Base-by-base conservation (phyloP, 1,139 yeast genomes). In the Yamadazyma aaseri region DNA sequence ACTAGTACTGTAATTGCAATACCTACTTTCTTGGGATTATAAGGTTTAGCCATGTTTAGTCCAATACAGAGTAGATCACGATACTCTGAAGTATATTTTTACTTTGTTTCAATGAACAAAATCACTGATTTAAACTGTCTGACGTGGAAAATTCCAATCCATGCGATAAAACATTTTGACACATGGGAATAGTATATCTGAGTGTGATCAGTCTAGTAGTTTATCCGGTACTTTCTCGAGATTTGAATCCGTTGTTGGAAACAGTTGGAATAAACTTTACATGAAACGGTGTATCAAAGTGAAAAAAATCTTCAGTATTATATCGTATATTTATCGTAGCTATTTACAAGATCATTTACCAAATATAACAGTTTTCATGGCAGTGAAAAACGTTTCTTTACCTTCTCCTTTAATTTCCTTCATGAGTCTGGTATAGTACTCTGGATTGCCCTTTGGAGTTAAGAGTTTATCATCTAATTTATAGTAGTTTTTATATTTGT, bases 381-480 rank as follows among this genome's bases (percentile, higher is more conserved):
- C 90, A 32, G 75, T 62, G 40, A 76, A 58, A 35, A 84, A 62
- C 13, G 76, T 73, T 58, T 86, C 95, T 56, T 76, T 81, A 51
- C 71, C 71, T 47, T 81, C 81, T n/a, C 95, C 92, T 39, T 72
- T 69, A 32, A 89, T 71, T 56, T 86, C 95, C 31, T 72, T 68
- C 60, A 83, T 51, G 36, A 89, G 68, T 50, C 94, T 72, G 27
- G 69, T 72, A 53, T 89, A 89, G 53, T 89, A 89, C 32, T 72
- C 62, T 2, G 95, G 90, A 55, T 87, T 86, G 2, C 96, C 95
- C 52, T 81, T 80, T 20, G 97, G 97, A 46, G 61, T 69, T 50
- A 77, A 61, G 42, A 89, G 60, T 55, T 83, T 82, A 34, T 79
- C 83, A 40, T 80, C 81, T 24, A 81, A 69, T 44, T 72, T 65